Evolutionary conservation across 1,284 basidiomycete genomes (phyloP), one percentile per base, ranked within the genome.

Genomic region (Cryptococcus floricola): DNA sequence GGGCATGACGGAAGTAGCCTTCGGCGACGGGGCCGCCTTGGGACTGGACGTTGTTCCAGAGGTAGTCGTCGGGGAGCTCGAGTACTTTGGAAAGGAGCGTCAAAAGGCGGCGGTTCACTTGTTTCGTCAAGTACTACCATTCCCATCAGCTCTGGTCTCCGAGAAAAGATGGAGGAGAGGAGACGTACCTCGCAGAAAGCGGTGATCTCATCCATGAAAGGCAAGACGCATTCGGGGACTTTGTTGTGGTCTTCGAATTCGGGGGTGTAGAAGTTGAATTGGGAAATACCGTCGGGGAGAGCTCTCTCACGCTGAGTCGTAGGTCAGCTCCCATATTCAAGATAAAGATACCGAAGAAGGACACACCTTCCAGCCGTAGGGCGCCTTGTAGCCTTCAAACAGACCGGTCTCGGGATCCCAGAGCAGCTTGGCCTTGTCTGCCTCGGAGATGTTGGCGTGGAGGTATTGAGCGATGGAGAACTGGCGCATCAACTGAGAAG

Each of bases 251-350:
- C 50, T 39, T 62, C 52, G 53, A 59, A 77, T 34, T 66, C 63
- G 31, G 70, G 66, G 10, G 67, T 64, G 28, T 75, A 77, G 60
- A 77, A 73, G 68, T 78, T 78, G 60, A 78, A 70, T 56, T 78
- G 76, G 53, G 73, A 73, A 52, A 77, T 77, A 1, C 74, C 62
- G 54, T 77, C 75, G 14, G 47, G 39, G n/a, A 50, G 58, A 16
- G 56, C 59, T 27, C 50, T 53, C 73, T 69, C 57, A 73, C 71
- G 52, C 49, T 51, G 19, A 31, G 14, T 1, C 44, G 69, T 58
- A 16, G 70, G 53, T 45, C 67, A 64, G 70, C 31, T 8, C 31
- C 6, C 2, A 34, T 34, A 10, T 34, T 34, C 16, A 10, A 10
- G 5, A 39, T 16, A 18, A 39, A n/a, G 23, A 16, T 31, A 47